Evolutionary conservation across 2,329 filamentous ascomycete species (phyloP).

Genomic region (Botryosphaeria dothidea): DNA sequence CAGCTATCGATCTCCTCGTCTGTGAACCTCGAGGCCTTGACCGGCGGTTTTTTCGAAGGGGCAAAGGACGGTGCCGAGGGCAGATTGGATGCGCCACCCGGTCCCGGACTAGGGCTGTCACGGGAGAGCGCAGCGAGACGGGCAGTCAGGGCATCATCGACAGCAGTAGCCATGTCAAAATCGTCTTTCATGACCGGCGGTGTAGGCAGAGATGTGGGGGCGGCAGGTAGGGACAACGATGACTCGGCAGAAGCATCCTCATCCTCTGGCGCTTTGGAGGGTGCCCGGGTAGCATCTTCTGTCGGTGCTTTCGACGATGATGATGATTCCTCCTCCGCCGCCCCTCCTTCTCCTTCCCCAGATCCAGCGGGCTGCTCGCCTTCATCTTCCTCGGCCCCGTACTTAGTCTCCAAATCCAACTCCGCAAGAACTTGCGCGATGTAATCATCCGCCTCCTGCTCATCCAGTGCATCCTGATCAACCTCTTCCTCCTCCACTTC

Average conservation of each 20-base stretch:
- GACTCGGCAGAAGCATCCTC: slow-evolving; percentile 21
- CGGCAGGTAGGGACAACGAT: slow-evolving; percentile 43
- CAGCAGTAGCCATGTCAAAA: slow-evolving; percentile 30
- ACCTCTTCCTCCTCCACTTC: slow-evolving; percentile 21
- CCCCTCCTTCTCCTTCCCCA: not conserved
- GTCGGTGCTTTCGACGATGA: not conserved
- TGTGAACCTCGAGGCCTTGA: slow-evolving; percentile 43
- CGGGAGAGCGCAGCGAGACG: slow-evolving; percentile 45
- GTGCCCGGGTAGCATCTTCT: slow-evolving; percentile 20
- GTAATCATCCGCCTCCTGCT: slow-evolving; percentile 46
- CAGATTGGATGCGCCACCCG: slow-evolving; percentile 31
- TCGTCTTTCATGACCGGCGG: slow-evolving; percentile 27
- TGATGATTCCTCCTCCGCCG: no score
- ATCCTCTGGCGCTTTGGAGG: slow-evolving; percentile 26
- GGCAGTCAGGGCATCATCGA: slow-evolving; percentile 48
- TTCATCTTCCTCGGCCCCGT: slow-evolving; percentile 24
- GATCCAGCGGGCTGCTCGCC: not conserved
- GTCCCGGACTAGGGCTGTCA: slow-evolving; percentile 30
- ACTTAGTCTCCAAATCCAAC: slow-evolving; percentile 45
- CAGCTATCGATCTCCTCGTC: slow-evolving; percentile 74
- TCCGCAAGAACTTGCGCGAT: slow-evolving; percentile 49
- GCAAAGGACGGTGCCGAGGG: slow-evolving; percentile 50
- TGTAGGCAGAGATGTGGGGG: slow-evolving; percentile 36
- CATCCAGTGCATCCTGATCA: slow-evolving; percentile 21
- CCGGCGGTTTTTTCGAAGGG: slow-evolving; percentile 37